Conservation (phyloP, 257 asterid species). For the Ehretia macrophylla region DNA sequence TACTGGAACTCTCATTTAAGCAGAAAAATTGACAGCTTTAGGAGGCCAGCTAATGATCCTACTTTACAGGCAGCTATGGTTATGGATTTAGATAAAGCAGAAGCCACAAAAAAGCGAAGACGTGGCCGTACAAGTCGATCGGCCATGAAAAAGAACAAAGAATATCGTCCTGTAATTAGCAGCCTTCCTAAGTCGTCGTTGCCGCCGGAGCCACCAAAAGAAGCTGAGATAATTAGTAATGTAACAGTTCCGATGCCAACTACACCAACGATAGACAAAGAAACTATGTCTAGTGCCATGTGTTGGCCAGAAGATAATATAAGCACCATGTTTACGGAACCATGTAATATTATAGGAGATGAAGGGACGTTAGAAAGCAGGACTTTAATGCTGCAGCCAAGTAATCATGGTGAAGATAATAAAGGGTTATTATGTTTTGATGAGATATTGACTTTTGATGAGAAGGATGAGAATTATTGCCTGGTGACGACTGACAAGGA, state of each 20-base stretch:
- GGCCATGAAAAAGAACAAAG: conserved; percentile 21
- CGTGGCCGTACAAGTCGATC: conserved; percentile 21
- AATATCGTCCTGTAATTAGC: background rate
- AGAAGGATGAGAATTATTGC: background rate
- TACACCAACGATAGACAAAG: conserved; percentile 40
- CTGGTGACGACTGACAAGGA: background rate
- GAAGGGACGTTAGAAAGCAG: conserved; percentile 12
- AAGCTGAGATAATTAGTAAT: background rate
- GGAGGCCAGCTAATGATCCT: conserved; percentile 26
- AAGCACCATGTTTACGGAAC: background rate
- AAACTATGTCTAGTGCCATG: conserved; percentile 17
- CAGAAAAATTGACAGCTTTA: conserved; percentile 43
- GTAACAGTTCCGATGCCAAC: conserved; percentile 27
- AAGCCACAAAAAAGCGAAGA: conserved; percentile 13
- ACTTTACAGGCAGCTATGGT: conserved; percentile 12
- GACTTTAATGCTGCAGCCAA: background rate
- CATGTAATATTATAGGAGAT: conserved; percentile 1
- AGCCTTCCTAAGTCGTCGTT: background rate
- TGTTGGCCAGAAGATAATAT: conserved; percentile 9
- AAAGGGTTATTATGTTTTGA: conserved; percentile 18
- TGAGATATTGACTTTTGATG: conserved; percentile 16
- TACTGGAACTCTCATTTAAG: conserved; percentile 90
- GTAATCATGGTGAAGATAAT: background rate
- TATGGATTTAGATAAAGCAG: conserved; percentile 14
- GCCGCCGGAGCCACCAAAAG: conserved; percentile 4